Evolutionary conservation across 192 early-diverging fungal genomes (phyloP).

Genomic region (Podila epicladia): DNA sequence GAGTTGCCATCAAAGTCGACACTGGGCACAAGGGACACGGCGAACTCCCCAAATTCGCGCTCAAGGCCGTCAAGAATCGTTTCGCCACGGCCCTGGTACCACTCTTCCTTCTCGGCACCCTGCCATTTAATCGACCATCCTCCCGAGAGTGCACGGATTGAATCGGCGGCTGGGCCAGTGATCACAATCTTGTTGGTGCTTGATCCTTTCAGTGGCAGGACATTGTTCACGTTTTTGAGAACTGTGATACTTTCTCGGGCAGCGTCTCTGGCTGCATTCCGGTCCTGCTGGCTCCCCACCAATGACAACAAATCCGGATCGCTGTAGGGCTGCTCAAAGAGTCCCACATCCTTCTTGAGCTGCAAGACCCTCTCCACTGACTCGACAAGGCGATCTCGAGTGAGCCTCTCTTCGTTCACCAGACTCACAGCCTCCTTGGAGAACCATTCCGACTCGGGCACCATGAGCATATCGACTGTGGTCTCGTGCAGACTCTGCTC

Average conservation of each 20-base stretch:
- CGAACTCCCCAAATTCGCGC: constrained; percentile 23
- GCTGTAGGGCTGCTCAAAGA: constrained; percentile 55
- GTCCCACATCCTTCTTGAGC: constrained; percentile 72
- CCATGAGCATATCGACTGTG: constrained; percentile 71
- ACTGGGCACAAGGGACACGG: constrained; percentile 44
- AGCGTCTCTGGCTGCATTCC: constrained; percentile 57
- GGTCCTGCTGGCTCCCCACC: constrained; percentile 61
- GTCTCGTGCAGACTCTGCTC: constrained; percentile 56
- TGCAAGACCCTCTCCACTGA: constrained; percentile 67
- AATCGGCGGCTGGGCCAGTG: constrained; percentile 67
- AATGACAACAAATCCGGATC: constrained; percentile 46
- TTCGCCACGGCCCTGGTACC: constrained; percentile 51
- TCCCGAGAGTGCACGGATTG: constrained; percentile 61
- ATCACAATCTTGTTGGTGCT: constrained; percentile 57
- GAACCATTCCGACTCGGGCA: constrained; percentile 66
- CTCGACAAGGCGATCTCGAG: constrained; percentile 55
- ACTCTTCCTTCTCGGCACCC: constrained; percentile 57
- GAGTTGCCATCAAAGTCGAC: constrained; percentile 60
- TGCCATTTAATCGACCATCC: constrained; percentile 75
- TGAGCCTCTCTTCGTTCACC: constrained; percentile 49
- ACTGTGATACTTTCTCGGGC: constrained; percentile 67
- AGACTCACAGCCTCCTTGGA: constrained; percentile 46
- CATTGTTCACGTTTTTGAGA: constrained; percentile 60
- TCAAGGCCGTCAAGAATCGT: constrained; percentile 47
- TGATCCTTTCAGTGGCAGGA: constrained; percentile 49